Conservation (phyloP, 805 yeast species). For the Tetrapisispora phaffii region DNA sequence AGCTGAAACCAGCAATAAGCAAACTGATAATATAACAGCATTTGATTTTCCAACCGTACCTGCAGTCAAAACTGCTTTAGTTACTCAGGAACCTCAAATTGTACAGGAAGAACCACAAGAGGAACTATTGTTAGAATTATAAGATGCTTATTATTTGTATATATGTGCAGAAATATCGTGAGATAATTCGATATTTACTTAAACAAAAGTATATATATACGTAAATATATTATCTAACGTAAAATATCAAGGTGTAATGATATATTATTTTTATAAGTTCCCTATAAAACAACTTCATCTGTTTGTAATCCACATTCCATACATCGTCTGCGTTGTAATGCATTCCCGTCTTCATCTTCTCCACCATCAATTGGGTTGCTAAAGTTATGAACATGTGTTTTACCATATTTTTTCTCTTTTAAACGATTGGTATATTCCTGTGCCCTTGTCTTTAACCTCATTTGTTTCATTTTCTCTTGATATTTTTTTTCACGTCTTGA, state of each 20-base stretch:
- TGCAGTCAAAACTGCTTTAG: constrained; percentile 15
- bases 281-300: constrained; percentile 54
- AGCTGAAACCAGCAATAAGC: too few relatives aligned
- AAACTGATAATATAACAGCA: constrained; percentile 25
- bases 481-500: constrained; percentile 71
- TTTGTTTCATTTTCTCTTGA: constrained; percentile 66
- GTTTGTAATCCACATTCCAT: constrained; percentile 73
- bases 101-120: constrained; percentile 7
- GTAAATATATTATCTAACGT: not conserved
- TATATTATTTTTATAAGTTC: not conserved
- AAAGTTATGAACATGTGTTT: constrained; percentile 69
- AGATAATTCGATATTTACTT: not conserved
- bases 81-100: constrained; percentile 2
- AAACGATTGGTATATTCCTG: constrained; percentile 71
- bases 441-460: constrained; percentile 87
- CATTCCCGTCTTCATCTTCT: constrained; percentile 32
- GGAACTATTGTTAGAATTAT: constrained; percentile 25
- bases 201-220: not conserved
- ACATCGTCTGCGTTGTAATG: constrained; percentile 51
- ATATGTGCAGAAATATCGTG: not conserved
- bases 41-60: constrained; percentile 37
- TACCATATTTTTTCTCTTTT: constrained; percentile 49
- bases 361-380: constrained; percentile 44
- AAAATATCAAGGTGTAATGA: not conserved
- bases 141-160: not conserved